Conservation (phyloP, 768 basidiomycete genomes). For the Termitomyces sp. region DNA sequence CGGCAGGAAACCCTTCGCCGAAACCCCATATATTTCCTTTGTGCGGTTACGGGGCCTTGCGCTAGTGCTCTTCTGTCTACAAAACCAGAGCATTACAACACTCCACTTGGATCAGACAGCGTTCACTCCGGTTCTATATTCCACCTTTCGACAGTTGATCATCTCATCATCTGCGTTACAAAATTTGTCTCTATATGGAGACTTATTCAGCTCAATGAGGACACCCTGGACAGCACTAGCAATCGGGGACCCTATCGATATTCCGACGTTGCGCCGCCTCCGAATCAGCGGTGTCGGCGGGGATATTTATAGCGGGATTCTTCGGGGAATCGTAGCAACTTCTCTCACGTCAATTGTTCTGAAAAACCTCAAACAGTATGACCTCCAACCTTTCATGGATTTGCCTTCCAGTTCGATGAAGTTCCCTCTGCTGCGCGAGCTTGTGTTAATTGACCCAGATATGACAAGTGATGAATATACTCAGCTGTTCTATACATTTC, state of each 20-base stretch:
- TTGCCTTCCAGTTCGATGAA: conserved; percentile 15
- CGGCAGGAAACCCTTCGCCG: conserved; percentile 23
- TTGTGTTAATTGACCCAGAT: conserved; percentile 42
- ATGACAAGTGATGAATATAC: conserved; percentile 27
- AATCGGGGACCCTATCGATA: conserved; percentile 18
- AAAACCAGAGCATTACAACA: conserved; percentile 31
- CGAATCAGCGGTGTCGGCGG: conserved; percentile 37
- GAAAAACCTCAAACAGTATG: conserved; percentile 38
- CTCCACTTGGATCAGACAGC: conserved; percentile 45
- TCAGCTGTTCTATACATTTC: conserved; percentile 29
- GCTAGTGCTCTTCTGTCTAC: conserved; percentile 36
- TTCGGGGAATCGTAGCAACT: conserved; percentile 37
- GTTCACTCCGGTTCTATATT: conserved; percentile 30
- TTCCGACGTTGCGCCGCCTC: conserved; percentile 36
- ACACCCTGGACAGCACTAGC: conserved; percentile 22
- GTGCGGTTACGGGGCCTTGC: conserved; percentile 44
- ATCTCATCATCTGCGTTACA: conserved; percentile 28
- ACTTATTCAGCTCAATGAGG: conserved; percentile 25
- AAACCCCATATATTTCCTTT: conserved; percentile 29
- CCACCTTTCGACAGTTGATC: conserved; percentile 32
- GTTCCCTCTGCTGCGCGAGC: conserved; percentile 31
- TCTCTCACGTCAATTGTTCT: conserved; percentile 36
- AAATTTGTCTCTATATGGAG: conserved; percentile 43
- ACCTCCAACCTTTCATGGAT: conserved; percentile 35
- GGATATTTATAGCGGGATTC: conserved; percentile 32